These are phyloP conservation scores for Ceratobasidium theobromae DNA, from an alignment of 1,284 basidiomycete genomes.

Conservation along the genomic window DNA sequence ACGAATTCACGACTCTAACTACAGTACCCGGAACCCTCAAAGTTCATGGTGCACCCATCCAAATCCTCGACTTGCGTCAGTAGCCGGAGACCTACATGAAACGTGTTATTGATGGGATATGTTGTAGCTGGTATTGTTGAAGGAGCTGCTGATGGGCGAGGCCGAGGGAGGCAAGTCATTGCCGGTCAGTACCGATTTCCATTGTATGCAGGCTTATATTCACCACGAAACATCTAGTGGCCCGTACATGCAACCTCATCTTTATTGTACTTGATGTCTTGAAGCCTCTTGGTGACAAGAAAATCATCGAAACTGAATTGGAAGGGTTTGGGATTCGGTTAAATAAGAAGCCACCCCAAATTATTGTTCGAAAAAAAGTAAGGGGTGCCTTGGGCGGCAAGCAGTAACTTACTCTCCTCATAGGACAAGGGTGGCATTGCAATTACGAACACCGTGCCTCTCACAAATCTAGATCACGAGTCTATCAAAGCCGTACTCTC, in stretches of 20 bases:
- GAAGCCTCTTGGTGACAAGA: slow-evolving; percentile 95
- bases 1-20: slow-evolving; percentile 94
- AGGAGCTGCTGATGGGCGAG: slow-evolving; percentile 97
- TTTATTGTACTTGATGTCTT: slow-evolving; percentile 98
- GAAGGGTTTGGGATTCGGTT: slow-evolving; percentile 97
- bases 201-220: background rate
- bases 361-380: slow-evolving; percentile 84
- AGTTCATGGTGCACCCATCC: slow-evolving; percentile 91
- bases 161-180: slow-evolving; percentile 92
- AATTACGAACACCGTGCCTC: slow-evolving; percentile 93
- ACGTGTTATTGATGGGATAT: slow-evolving; percentile 30
- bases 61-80: slow-evolving; percentile 81
- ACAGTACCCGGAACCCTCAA: slow-evolving; percentile 96
- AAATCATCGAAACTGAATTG: slow-evolving; percentile 85
- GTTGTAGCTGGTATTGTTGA: slow-evolving; percentile 92
- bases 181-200: slow-evolving; percentile 25
- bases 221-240: slow-evolving; percentile 60
- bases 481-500: slow-evolving; percentile 95
- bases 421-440: slow-evolving; percentile 53
- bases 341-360: slow-evolving; percentile 92
- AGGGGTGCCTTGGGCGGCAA: background rate
- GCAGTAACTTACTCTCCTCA: background rate
- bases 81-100: slow-evolving; percentile 34
- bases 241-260: slow-evolving; percentile 96
- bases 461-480: slow-evolving; percentile 95